Conservation (phyloP, 305 asterid genomes). For the Salvia sclarea region DNA sequence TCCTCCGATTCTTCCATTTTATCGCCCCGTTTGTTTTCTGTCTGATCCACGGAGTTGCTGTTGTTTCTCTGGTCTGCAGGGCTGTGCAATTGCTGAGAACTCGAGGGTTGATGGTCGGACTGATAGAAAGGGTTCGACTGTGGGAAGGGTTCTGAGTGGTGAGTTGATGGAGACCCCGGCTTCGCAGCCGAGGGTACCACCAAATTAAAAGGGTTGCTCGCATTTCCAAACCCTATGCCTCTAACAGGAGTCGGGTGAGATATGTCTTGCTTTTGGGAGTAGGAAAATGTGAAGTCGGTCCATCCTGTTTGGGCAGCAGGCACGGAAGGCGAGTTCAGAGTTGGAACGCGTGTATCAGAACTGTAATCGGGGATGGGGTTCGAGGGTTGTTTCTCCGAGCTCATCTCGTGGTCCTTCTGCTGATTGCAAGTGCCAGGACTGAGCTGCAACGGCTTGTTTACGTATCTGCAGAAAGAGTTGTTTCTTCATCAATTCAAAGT, state of each 20-base stretch:
- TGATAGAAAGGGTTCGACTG: constrained; percentile 38
- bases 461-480: constrained; percentile 58
- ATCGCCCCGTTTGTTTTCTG: constrained; percentile 41
- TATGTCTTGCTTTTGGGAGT: constrained; percentile 45
- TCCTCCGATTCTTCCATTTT: constrained; percentile 44
- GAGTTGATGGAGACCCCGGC: constrained; percentile 42
- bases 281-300: constrained; percentile 42
- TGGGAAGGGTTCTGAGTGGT: constrained; percentile 43
- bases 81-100: constrained; percentile 44
- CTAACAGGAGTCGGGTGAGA: constrained; percentile 59
- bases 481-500: constrained; percentile 21
- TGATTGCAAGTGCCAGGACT: constrained; percentile 44
- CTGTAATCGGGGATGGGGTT: constrained; percentile 35
- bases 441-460: constrained; percentile 51
- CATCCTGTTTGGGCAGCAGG: constrained; percentile 45
- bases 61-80: constrained; percentile 40
- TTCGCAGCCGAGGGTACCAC: constrained; percentile 41
- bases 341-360: constrained; percentile 39
- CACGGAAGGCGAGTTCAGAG: constrained; percentile 37
- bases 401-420: constrained; percentile 44
- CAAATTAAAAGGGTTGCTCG: constrained; percentile 39
- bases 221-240: constrained; percentile 51
- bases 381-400: constrained; percentile 42
- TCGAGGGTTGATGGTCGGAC: constrained; percentile 37
- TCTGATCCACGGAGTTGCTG: constrained; percentile 43